These are phyloP conservation scores for Arthrinium phaeospermum DNA, from an alignment of 2,329 filamentous ascomycete genomes.

Conservation along the genomic window DNA sequence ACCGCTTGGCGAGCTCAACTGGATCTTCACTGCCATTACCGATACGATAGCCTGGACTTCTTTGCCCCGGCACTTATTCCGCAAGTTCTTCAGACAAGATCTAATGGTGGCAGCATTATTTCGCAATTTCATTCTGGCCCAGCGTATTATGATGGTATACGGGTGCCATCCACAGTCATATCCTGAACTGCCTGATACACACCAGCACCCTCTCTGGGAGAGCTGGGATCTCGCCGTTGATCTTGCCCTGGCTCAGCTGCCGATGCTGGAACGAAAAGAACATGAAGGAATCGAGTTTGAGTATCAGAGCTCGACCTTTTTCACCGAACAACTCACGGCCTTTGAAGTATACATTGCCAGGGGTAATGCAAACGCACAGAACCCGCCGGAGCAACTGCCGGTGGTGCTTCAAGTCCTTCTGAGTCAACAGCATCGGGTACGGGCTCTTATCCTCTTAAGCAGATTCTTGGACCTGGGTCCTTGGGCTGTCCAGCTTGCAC, in stretches of 20 bases:
- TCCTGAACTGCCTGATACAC: conserved; percentile 90
- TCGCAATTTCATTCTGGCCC: conserved; percentile 91
- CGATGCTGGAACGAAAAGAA: conserved; percentile 81
- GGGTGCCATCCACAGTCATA: conserved; percentile 94
- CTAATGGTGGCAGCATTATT: conserved; percentile 99
- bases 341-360: conserved; percentile 94
- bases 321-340: conserved; percentile 94
- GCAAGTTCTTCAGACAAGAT: conserved; percentile 96
- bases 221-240: conserved; percentile 98
- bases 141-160: conserved; percentile 95
- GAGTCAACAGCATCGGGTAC: conserved; percentile 91
- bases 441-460: conserved; percentile 88
- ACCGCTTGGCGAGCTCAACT: conserved; percentile 93
- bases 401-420: conserved; percentile 95
- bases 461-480: conserved; percentile 94
- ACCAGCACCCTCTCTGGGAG: conserved; percentile 93
- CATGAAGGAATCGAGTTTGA: conserved; percentile 79
- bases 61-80: conserved; percentile 85
- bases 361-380: conserved; percentile 80
- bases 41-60: conserved; percentile 99
- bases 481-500: conserved; percentile 96
- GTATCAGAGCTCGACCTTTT: conserved; percentile 94
- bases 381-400: conserved; percentile 90
- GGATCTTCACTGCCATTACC: conserved; percentile 99
- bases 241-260: conserved; percentile 88